Conservation (phyloP, 2,329 filamentous ascomycete genomes). For the Salinomyces thailandicus region DNA sequence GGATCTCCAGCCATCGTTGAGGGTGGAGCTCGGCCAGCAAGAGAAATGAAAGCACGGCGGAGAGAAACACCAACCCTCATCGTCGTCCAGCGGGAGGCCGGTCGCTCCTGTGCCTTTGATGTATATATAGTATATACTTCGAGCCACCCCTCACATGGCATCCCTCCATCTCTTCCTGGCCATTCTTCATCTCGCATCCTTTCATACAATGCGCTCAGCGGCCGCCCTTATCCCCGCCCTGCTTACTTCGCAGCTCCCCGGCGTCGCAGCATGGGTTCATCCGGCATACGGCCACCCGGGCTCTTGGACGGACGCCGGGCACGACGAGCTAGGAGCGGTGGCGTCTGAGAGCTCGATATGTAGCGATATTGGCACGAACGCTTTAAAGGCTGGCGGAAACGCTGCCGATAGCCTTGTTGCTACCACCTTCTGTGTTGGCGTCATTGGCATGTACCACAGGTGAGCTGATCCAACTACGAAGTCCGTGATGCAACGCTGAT, state of each 20-base stretch:
- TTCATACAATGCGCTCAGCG: neutral
- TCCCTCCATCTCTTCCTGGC: too few relatives aligned
- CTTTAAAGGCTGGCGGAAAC: constrained; percentile 41
- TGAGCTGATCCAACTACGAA: constrained; percentile 5
- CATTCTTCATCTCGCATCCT: too few relatives aligned
- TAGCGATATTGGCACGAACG: constrained; percentile 36
- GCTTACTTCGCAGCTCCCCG: constrained; percentile 10
- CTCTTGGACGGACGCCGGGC: constrained; percentile 10
- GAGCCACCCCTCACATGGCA: too few relatives aligned
- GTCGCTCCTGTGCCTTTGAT: too few relatives aligned
- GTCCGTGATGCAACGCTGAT: too few relatives aligned
- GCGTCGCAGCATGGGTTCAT: constrained; percentile 8
- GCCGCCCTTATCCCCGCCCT: constrained; percentile 9
- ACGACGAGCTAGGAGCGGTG: constrained; percentile 33
- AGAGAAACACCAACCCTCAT: too few relatives aligned
- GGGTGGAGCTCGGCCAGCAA: too few relatives aligned
- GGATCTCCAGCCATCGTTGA: too few relatives aligned
- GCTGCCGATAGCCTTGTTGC: constrained; percentile 41
- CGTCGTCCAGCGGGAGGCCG: too few relatives aligned
- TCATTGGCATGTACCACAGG: constrained; percentile 37
- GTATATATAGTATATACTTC: too few relatives aligned
- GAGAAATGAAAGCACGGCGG: too few relatives aligned
- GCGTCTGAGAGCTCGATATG: constrained; percentile 37
- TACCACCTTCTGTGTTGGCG: constrained; percentile 36
- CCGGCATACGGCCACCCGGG: constrained; percentile 7